These are phyloP conservation scores for Thuidium tamariscinum DNA, from an alignment of 225 moss, liverwort and hornwort species.

Conservation along the genomic window DNA sequence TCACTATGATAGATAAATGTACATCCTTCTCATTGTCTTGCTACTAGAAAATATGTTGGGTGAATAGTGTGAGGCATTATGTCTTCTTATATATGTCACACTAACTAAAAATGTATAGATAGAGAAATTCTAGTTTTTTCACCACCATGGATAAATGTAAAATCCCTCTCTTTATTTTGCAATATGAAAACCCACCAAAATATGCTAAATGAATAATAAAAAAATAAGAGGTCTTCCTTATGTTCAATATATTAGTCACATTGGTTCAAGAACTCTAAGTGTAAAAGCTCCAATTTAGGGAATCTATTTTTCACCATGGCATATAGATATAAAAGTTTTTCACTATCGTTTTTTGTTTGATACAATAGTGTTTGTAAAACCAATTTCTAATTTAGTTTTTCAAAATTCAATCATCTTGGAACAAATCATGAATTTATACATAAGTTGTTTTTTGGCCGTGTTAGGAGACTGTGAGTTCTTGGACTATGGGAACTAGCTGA, in stretches of 20 bases:
- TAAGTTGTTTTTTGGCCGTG: too few relatives aligned
- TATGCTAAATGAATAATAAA: rapidly evolving
- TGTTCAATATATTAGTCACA: too few relatives aligned
- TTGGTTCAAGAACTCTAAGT: neutral
- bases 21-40: too few relatives aligned
- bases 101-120: neutral
- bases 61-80: neutral
- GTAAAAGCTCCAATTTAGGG: neutral
- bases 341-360: too few relatives aligned
- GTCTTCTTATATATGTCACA: neutral
- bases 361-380: neutral
- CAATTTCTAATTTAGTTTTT: neutral
- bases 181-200: neutral
- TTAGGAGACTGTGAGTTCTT: too few relatives aligned
- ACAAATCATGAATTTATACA: rapidly evolving
- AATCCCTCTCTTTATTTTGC: neutral
- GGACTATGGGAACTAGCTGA: too few relatives aligned
- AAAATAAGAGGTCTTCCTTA: neutral
- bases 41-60: too few relatives aligned
- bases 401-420: rapidly evolving
- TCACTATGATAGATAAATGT: too few relatives aligned
- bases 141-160: neutral
- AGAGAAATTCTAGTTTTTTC: neutral
- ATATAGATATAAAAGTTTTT: neutral
- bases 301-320: rapidly evolving